Evolutionary conservation across 2,329 filamentous ascomycete genomes (phyloP), one percentile per base, ranked within the genome.

Genomic region (Cadophora malorum): DNA sequence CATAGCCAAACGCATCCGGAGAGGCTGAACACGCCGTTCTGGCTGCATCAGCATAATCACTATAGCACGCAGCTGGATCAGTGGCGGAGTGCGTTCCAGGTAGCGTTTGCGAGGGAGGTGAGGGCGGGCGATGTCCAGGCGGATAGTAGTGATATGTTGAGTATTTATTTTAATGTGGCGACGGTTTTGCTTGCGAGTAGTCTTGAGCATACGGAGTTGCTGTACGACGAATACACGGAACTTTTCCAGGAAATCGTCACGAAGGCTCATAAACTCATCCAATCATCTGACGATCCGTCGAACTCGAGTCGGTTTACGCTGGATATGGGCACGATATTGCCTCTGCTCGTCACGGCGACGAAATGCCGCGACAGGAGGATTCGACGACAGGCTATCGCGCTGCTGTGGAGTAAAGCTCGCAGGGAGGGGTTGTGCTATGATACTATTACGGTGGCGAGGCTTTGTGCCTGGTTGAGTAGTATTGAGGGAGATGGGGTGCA

Each of bases 251-350:
- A 76, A 53, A 76, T 77, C 47, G 74, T 77, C 41, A 67, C 69
- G 28, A 76, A 77, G 60, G 70, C 74, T 12, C 70, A 74, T 21
- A 67, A 72, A 59, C 67, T 77, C 12, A 73, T 76, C 38, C 71
- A 74, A 10, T 71, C 68, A 56, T 71, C 73, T 33, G 74, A 76
- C 38, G 74, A 76, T 65, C 74, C 74, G 25, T 73, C 69, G 38
- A 76, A 74, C 31, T 74, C 74, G n/a, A 74, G 74, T 16, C 70
- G 75, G 12, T 77, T 74, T 61, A 76, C 75, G 10, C 71, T 76
- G 28, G 76, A 77, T 25, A 75, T 76, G 71, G 76, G 76, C 50
- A 77, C 75, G 4, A 76, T 77, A n/a, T 71, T 76, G 21, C 76
- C 76, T 2, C 67, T 77, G 8, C 70, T 73, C 21, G 74, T 76